Evolutionary conservation across 441 rosid genomes (phyloP).

Genomic region (Erodium chrysanthum): DNA sequence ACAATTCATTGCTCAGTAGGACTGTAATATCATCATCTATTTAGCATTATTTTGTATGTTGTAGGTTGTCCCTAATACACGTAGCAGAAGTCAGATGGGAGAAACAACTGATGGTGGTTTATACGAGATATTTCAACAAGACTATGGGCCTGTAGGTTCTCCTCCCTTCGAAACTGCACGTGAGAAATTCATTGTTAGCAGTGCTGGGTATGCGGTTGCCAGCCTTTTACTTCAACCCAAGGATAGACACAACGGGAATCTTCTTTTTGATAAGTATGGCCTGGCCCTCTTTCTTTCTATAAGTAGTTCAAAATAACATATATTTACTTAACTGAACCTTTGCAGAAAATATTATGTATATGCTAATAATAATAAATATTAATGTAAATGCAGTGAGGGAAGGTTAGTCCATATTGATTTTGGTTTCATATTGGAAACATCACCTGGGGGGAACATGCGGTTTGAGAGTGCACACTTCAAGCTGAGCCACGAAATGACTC

Average conservation of each 20-base stretch:
- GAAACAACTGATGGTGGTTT: constrained; percentile 98
- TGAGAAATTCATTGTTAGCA: constrained; percentile 80
- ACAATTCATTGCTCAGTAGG: too few species aligned
- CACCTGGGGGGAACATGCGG: constrained; percentile 96
- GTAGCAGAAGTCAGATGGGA: constrained; percentile 98
- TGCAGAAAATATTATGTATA: too few species aligned
- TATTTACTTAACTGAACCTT: too few species aligned
- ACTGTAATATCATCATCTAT: too few species aligned
- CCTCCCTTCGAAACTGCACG: constrained; percentile 80
- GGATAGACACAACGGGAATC: constrained; percentile 97
- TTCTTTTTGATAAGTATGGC: constrained; percentile 74
- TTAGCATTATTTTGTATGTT: neutral
- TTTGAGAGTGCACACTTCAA: constrained; percentile 99
- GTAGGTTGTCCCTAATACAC: constrained; percentile 85
- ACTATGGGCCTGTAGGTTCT: constrained; percentile 87
- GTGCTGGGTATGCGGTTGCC: constrained; percentile 98
- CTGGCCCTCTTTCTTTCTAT: neutral
- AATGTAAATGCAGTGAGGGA: constrained; percentile 48
- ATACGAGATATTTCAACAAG: constrained; percentile 95
- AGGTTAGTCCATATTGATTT: constrained; percentile 95
- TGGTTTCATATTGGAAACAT: constrained; percentile 89
- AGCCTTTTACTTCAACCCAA: constrained; percentile 94
- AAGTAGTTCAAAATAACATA: too few species aligned
- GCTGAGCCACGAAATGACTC: constrained; percentile 99
- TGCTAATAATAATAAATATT: neutral